Base-by-base conservation (phyloP, 2,329 filamentous ascomycete species). In the Aspergillus fumigatus region DNA sequence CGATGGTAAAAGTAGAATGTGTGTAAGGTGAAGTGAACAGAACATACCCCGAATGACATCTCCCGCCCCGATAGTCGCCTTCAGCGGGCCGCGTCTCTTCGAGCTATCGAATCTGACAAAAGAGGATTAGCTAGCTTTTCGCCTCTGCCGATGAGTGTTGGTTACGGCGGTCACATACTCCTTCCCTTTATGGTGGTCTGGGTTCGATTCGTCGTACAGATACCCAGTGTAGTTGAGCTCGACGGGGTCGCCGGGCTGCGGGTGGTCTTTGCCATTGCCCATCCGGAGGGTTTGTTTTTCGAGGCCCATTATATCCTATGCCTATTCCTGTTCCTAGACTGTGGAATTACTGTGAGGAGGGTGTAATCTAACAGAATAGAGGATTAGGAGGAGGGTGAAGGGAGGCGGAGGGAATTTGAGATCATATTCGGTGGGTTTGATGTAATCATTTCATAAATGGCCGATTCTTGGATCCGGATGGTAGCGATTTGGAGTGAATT, bases 201-300 rank as follows among this genome's bases (percentile, higher is more conserved):
- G 80, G 19, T 82, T 75, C 72, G 84, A 77, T 62, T 70, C 69
- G 69, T 95, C 87, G 77, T 88, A 89, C 62, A 97, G 82, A 77
- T 81, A 96, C 67, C 94, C 94, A 45, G 88, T 94, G 82, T 97
- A 97, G 77, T 94, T 85, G 71, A 97, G 96, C 70, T 83, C 84
- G 69, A 97, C 90, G 26, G 77, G 84, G 73, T 97, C 86, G 63
- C 90, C 88, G 17, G 70, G 67, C 63, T 76, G 70, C 56, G 93
- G 89, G 62, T 75, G 79, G 67, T 85, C 73, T 56, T 81, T 80
- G 56, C 79, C 79, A 68, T 82, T 81, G 69, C 93, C 92, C 61
- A 82, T 75, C 38, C 76, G 70, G 66, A 87, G 73, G 61, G 83
- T 75, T 51, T 80, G 82, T 81, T 91, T 95, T 58, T 79, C 82